Base-by-base conservation (phyloP, 306 rosid species). In the Quercus parvula region DNA sequence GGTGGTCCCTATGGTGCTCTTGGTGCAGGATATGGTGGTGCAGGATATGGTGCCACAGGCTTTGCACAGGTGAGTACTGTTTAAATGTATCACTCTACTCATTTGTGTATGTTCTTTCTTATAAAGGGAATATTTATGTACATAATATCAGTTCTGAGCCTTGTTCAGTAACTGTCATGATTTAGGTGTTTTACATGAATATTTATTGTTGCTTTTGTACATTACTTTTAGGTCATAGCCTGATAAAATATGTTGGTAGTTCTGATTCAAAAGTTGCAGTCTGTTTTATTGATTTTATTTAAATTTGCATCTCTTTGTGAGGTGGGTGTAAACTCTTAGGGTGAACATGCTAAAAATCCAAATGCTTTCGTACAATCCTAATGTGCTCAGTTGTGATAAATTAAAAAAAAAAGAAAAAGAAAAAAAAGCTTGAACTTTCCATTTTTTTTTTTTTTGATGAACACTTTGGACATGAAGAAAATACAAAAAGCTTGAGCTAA, bases 1-100 rank as follows among this genome's bases (percentile, higher is more conserved):
- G 99, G 95, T n/a, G 87, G 90, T 81, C 79, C 85, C 67, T 94
- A 94, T 83, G 97, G 97, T 77, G 91, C 90, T 61, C 84, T 94
- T 56, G 90, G 88, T 78, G 83, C 92, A 73, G 97, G 99, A 54
- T 91, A 90, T 57, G 90, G 88, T 33, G 41, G 41, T 33, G 41
- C 41, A 33, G 41, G 41, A 33, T 33, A 33, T 33, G 41, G 41
- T 66, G 83, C 89, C 77, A 81, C 96, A 61, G 94, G 92, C 79
- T 92, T 90, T 88, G 82, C 87, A 18, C 98, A 91, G 94, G 98
- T 91, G 85, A 83, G 77, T 1, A 73, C 19, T 70, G 61, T 74
- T 25, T n/a, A 12, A 38, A 73, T 52, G 56, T 51, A 38, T 77
- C 7, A 12, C 1, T 28, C 24, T 55, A 33, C 46, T 70, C 63